A percentile compares a stretch with the other conserved stretches of the same genome.
Conservation (phyloP, 176 grass and related monocot species). For the Zoysia japonica region DNA sequence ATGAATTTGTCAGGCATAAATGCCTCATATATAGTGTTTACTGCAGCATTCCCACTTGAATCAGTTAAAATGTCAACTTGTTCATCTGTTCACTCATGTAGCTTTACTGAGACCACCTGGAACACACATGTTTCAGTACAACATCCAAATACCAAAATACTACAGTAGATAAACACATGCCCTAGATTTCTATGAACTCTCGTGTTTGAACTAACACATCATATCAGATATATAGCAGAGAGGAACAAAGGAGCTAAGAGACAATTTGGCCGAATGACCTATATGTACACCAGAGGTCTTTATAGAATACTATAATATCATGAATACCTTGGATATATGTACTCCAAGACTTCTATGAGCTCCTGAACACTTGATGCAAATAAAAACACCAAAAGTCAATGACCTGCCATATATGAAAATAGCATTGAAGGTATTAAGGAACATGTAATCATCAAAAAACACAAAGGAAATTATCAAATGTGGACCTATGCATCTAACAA, state of each 20-base stretch:
- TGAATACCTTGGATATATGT: slow-evolving; percentile 87
- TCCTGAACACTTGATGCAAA: slow-evolving; percentile 99
- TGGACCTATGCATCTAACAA: neutral
- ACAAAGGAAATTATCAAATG: neutral
- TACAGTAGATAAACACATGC: neutral
- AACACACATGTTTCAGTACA: slow-evolving; percentile 33
- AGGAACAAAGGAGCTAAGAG: slow-evolving; percentile 1
- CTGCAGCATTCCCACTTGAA: slow-evolving; percentile 67
- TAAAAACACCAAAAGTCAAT: slow-evolving; percentile 84
- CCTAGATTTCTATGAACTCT: slow-evolving; percentile 1
- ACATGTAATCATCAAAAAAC: neutral
- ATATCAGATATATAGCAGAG: neutral
- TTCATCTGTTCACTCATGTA: slow-evolving; percentile 93
- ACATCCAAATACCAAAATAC: slow-evolving; percentile 14
- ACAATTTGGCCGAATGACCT: slow-evolving; percentile 4
- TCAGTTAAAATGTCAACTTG: slow-evolving; percentile 75
- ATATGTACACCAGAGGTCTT: neutral
- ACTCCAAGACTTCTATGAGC: slow-evolving; percentile 91
- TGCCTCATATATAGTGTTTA: slow-evolving; percentile 82
- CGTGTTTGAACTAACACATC: slow-evolving; percentile 4
- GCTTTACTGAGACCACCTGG: slow-evolving; percentile 84
- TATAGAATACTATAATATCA: neutral
- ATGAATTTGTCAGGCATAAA: slow-evolving; percentile 63
- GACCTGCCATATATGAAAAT: slow-evolving; percentile 52
- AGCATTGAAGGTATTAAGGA: slow-evolving; percentile 20